Evolutionary conservation across 768 basidiomycete genomes (phyloP), one percentile per base, ranked within the genome.

Genomic region (Lactarius indigo): DNA sequence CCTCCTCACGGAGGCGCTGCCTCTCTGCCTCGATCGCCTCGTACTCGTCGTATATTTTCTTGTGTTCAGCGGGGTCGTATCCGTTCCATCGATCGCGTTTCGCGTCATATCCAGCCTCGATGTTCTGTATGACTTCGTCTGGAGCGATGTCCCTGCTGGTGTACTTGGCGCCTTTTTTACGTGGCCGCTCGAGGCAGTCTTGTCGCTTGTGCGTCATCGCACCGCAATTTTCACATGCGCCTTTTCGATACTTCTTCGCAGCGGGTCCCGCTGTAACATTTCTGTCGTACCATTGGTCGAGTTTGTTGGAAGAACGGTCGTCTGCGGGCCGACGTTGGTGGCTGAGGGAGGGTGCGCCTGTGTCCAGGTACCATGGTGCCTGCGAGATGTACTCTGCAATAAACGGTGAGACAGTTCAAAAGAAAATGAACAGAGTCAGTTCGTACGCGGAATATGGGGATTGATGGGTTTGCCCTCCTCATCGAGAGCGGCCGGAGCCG

Each of bases 11-110:
- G 70, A 93, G 74, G 78, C 91, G 94, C 80, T 95, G 89, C 72
- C 96, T 81, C 26, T 93, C 95, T 59, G 88, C 87, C 75, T 99
- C 97, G 60, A 96, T 78, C 13, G 95, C 96, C 42, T 89, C 89
- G 75, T 98, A 96, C 78, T 98, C 96, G 5, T 96, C 92, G 72
- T 97, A 92, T 31, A 98, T 87, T 70, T 78, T 82, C 75, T 88
- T 88, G 78, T 98, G 93, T 71, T 91, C 90, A 6, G 90, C 79
- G 9, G 94, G 83, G 74, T 99, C 94, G 76, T 98, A 99, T 5
- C 97, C 97, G 75, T 98, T 98, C 95, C 97, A 99, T 62, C 97
- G 81, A 76, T 99, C 97, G 41, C 97, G 86, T 79, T 99, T 99
- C 31, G 93, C 93, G 69, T 91, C 97, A 72, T 94, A 99, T 2